Evolutionary conservation across 441 rosid genomes (phyloP).

Genomic region (Heliophila coronopifolia): DNA sequence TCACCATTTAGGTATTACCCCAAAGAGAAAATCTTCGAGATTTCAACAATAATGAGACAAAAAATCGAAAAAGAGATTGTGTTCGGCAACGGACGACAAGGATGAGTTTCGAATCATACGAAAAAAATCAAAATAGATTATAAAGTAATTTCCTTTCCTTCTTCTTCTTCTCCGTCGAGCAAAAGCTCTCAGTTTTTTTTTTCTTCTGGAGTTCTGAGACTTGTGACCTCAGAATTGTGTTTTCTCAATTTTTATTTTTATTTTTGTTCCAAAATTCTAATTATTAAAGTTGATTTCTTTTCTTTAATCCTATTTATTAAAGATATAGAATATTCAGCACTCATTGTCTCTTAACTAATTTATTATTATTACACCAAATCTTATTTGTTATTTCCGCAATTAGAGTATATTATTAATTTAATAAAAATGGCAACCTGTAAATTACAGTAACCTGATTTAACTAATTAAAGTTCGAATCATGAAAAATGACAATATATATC

Average conservation of each 20-base stretch:
- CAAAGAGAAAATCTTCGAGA: constrained; percentile 13
- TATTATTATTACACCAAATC: background rate
- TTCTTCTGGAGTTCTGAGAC: constrained; percentile 17
- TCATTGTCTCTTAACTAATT: constrained; percentile 15
- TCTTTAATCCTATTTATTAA: constrained; percentile 17
- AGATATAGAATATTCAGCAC: constrained; percentile 9
- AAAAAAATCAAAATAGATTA: background rate
- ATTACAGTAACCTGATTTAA: background rate
- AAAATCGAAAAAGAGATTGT: background rate
- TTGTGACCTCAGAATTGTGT: constrained; percentile 32
- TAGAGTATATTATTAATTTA: background rate
- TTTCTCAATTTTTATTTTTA: constrained; percentile 4
- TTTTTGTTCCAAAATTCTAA: constrained; percentile 5
- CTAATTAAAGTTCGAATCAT: too few species aligned
- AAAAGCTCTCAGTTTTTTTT: constrained; percentile 20
- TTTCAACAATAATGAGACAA: constrained; percentile 14
- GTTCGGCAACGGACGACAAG: too few species aligned
- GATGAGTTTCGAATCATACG: constrained; percentile 3
- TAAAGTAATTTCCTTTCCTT: background rate
- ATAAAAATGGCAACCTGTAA: background rate
- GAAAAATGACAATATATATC: too few species aligned
- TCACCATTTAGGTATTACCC: constrained; percentile 21
- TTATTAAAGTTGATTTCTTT: constrained; percentile 23
- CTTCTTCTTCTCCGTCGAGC: constrained; percentile 24
- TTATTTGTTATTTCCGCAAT: background rate